phyloP scores from a whole-genome alignment of 2,329 filamentous ascomycete species.

The Neofusicoccum sp. region DNA sequence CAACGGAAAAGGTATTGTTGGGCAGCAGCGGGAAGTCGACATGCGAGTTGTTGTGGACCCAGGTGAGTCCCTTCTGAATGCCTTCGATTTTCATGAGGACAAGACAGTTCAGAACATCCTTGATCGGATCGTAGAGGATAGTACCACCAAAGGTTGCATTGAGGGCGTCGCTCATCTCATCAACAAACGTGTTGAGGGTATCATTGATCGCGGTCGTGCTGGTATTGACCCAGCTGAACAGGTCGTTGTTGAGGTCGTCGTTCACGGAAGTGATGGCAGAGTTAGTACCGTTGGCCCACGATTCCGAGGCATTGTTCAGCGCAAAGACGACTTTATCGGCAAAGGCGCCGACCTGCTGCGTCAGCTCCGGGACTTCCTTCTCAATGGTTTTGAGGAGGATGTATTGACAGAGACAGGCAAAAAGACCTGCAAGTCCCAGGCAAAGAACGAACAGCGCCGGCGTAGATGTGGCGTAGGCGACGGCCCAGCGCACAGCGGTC shows the following conservation, averaged over 20 bases:
- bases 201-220: slow-evolving; percentile 81
- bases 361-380: slow-evolving; percentile 74
- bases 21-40: slow-evolving; percentile 77
- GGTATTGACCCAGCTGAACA: slow-evolving; percentile 85
- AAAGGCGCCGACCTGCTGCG: slow-evolving; percentile 75
- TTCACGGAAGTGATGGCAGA: slow-evolving; percentile 66
- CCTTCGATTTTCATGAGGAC: slow-evolving; percentile 82
- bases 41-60: slow-evolving; percentile 86
- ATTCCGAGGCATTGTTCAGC: slow-evolving; percentile 70
- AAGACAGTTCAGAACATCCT: slow-evolving; percentile 82
- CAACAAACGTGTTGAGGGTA: slow-evolving; percentile 81
- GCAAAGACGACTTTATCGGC: slow-evolving; percentile 74
- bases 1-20: slow-evolving; percentile 80
- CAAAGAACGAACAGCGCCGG: slow-evolving; percentile 85
- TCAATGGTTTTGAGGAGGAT: slow-evolving; percentile 74
- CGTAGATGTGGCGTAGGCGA: slow-evolving; percentile 84
- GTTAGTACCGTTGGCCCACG: slow-evolving; percentile 80
- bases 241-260: slow-evolving; percentile 75
- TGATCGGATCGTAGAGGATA: slow-evolving; percentile 74
- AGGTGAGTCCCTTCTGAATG: slow-evolving; percentile 87
- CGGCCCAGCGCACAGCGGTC: slow-evolving; percentile 76
- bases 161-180: slow-evolving; percentile 73
- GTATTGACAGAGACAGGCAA: slow-evolving; percentile 81
- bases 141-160: slow-evolving; percentile 81
- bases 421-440: slow-evolving; percentile 77